Conservation (phyloP, 1,139 yeast genomes). For the Hansenula lynferdii region DNA sequence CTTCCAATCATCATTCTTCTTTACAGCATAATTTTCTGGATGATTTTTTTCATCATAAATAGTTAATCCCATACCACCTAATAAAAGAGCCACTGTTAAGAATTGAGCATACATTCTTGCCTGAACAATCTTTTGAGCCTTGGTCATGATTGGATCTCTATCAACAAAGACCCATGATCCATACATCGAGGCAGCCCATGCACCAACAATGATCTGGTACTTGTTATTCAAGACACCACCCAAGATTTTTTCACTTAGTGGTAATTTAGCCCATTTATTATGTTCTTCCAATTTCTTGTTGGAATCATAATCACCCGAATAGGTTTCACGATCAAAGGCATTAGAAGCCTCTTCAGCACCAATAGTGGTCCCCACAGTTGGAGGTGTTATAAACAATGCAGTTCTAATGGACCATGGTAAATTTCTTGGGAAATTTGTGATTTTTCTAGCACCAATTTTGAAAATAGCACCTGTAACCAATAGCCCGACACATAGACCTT, state of each 20-base stretch:
- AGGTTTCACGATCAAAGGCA: conserved; percentile 46
- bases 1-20: conserved; percentile 38
- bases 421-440: conserved; percentile 34
- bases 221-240: conserved; percentile 52
- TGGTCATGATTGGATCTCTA: conserved; percentile 71
- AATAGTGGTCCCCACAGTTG: conserved; percentile 48
- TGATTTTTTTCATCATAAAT: conserved; percentile 55
- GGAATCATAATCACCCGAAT: conserved; percentile 31
- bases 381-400: conserved; percentile 56
- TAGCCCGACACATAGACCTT: conserved; percentile 57
- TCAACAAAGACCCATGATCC: conserved; percentile 80
- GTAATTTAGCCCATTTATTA: conserved; percentile 44
- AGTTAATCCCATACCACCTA: conserved; percentile 60
- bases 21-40: conserved; percentile 33
- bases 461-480: conserved; percentile 46
- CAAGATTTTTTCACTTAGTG: conserved; percentile 40
- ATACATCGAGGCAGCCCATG: conserved; percentile 85
- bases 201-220: conserved; percentile 68
- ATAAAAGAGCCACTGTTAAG: conserved; percentile 57
- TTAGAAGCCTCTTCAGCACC: conserved; percentile 57
- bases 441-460: conserved; percentile 36
- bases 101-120: conserved; percentile 96
- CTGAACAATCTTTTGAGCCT: conserved; percentile 82
- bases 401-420: conserved; percentile 51
- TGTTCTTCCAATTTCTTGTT: conserved; percentile 41